A percentile compares a stretch with the other conserved stretches of the same genome.
These are phyloP conservation scores for Austroboletus festivus DNA, from an alignment of 768 basidiomycete species.

Conservation along the genomic window DNA sequence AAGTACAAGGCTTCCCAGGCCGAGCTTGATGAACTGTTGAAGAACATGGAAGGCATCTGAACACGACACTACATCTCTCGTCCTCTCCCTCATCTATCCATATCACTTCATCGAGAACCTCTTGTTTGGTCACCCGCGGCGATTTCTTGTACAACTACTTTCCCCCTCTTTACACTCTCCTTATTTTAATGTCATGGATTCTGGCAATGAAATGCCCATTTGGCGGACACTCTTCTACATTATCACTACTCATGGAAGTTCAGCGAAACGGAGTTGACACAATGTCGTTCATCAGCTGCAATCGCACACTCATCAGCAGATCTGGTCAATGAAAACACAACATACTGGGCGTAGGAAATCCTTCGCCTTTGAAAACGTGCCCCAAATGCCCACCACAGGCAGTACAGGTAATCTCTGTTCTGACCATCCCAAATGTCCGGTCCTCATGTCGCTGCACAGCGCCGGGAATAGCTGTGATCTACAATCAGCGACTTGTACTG, in stretches of 20 bases:
- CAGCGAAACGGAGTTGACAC: conserved; percentile 86
- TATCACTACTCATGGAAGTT: conserved; percentile 55
- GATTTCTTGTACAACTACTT: conserved; percentile 23
- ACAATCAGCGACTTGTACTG: not conserved
- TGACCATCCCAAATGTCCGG: conserved; percentile 55
- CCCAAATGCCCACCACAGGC: conserved; percentile 93
- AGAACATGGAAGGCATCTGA: conserved; percentile 70
- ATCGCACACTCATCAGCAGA: conserved; percentile 1
- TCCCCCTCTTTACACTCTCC: conserved; percentile 15
- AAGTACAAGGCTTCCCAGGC: conserved; percentile 73
- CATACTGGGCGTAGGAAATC: conserved; percentile 74
- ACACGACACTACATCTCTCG: conserved; percentile 7
- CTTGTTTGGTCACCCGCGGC: conserved; percentile 11
- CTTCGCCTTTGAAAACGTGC: conserved; percentile 94
- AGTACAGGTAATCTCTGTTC: conserved; percentile 86
- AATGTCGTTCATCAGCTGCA: conserved; percentile 79
- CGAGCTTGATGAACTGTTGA: conserved; percentile 82
- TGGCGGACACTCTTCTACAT: not conserved
- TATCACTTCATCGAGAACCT: conserved; percentile 8
- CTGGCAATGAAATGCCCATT: conserved; percentile 7
- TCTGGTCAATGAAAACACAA: conserved; percentile 1
- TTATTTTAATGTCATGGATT: conserved; percentile 23
- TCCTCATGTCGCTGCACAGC: conserved; percentile 82
- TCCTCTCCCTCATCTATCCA: conserved; percentile 5
- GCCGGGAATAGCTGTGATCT: conserved; percentile 74